These are phyloP conservation scores for Emergomyces orientalis DNA, from an alignment of 2,329 filamentous ascomycete genomes.

Conservation along the genomic window DNA sequence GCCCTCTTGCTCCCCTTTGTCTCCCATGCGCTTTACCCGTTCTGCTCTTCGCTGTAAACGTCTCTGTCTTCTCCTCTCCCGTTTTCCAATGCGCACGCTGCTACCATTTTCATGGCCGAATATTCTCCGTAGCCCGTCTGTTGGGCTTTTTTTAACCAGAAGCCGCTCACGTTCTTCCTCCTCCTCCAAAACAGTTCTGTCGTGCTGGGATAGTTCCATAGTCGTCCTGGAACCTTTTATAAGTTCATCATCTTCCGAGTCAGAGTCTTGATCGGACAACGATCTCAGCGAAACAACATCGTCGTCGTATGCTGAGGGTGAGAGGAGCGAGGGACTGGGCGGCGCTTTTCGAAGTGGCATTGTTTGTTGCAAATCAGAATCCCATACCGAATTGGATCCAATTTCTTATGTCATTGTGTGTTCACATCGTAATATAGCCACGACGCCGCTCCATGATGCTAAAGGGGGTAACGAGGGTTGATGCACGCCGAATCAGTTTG, in stretches of 20 bases:
- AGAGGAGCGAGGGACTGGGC: constrained; percentile 45
- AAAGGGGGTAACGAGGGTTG: not conserved
- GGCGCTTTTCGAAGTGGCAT: constrained; percentile 17
- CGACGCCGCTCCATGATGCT: not conserved
- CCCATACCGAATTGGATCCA: not conserved
- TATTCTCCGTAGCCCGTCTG: constrained; percentile 32
- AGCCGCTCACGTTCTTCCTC: constrained; percentile 54
- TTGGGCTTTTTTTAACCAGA: constrained; percentile 31
- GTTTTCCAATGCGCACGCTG: constrained; percentile 42
- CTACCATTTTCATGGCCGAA: constrained; percentile 35
- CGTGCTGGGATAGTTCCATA: constrained; percentile 59
- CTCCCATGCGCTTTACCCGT: constrained; percentile 40
- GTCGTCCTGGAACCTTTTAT: constrained; percentile 57
- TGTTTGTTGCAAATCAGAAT: not conserved
- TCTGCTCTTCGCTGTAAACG: constrained; percentile 36
- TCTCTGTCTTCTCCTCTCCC: constrained; percentile 44
- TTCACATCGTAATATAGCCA: not conserved
- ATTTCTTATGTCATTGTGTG: not conserved
- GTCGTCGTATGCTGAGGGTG: constrained; percentile 56
- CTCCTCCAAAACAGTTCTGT: constrained; percentile 61
- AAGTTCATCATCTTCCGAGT: constrained; percentile 66
- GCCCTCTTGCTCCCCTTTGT: constrained; percentile 54
- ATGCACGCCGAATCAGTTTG: not conserved
- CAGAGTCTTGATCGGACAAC: constrained; percentile 58
- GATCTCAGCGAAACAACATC: constrained; percentile 59